Evolutionary conservation across 108 stramenopile genomes (phyloP).

Genomic region (Skeletonema potamos): DNA sequence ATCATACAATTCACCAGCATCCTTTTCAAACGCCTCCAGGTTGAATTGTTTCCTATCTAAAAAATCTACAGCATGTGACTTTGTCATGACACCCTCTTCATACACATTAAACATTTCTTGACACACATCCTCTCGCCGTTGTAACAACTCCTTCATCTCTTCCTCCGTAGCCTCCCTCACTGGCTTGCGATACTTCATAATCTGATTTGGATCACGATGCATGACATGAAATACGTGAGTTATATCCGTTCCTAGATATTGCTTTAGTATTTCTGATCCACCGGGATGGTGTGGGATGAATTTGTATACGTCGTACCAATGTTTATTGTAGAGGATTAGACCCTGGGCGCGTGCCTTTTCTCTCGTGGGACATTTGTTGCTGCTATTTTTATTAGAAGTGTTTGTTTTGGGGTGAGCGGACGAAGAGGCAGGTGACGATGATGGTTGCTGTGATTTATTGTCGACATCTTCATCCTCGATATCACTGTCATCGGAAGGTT

Average conservation of each 20-base stretch:
- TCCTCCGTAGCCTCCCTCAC: constrained; percentile 11
- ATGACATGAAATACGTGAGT: constrained; percentile 22
- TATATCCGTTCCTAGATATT: constrained; percentile 26
- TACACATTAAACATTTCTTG: constrained; percentile 28
- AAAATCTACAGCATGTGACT: neutral
- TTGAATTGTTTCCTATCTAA: neutral
- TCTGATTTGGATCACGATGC: constrained; percentile 20
- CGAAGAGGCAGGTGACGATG: neutral
- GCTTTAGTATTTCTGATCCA: constrained; percentile 14
- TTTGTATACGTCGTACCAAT: constrained; percentile 27
- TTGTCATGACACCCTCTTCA: neutral
- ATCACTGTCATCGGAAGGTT: neutral
- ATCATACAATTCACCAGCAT: constrained; percentile 10
- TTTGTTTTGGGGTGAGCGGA: neutral
- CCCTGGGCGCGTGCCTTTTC: constrained; percentile 20
- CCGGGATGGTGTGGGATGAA: constrained; percentile 32
- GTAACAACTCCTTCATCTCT: constrained; percentile 6
- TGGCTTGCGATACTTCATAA: constrained; percentile 30
- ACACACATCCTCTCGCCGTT: constrained; percentile 8
- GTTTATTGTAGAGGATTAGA: constrained; percentile 13
- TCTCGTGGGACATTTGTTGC: constrained; percentile 8
- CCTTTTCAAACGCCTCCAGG: constrained; percentile 23
- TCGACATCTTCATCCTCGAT: neutral
- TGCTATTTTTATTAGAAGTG: neutral
- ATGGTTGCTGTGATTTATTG: neutral